Conservation (phyloP, 768 basidiomycete species). For the Lactifluus volemus region DNA sequence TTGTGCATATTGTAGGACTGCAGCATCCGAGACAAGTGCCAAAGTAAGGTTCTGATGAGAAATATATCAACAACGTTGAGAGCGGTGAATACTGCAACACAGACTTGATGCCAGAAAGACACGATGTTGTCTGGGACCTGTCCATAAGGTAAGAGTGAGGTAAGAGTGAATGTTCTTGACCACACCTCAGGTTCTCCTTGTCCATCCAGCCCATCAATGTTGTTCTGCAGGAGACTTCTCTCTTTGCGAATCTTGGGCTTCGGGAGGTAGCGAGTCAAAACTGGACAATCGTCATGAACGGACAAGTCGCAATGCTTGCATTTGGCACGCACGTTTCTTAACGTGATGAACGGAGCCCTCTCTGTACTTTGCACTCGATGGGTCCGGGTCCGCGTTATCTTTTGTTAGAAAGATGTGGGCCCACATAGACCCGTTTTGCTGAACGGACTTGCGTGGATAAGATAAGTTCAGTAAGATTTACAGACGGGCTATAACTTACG, state of each 20-base stretch:
- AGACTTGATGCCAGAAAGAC: constrained; percentile 77
- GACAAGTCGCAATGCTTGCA: constrained; percentile 4
- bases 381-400: constrained; percentile 58
- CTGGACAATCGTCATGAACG: constrained; percentile 31
- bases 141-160: neutral
- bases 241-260: constrained; percentile 67
- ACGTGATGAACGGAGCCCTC: constrained; percentile 55
- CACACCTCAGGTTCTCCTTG: constrained; percentile 45
- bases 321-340: constrained; percentile 53
- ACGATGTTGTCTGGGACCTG: constrained; percentile 34
- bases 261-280: constrained; percentile 77
- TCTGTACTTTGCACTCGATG: constrained; percentile 43
- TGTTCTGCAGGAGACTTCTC: constrained; percentile 61
- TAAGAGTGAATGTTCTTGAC: constrained; percentile 3
- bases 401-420: constrained; percentile 71
- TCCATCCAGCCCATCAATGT: constrained; percentile 31
- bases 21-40: constrained; percentile 69
- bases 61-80: constrained; percentile 5
- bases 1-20: constrained; percentile 41
- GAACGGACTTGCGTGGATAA: constrained; percentile 46
- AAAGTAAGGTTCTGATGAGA: constrained; percentile 70
- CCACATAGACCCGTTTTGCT: constrained; percentile 75
- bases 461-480: neutral
- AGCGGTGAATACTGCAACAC: constrained; percentile 16
- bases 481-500: constrained; percentile 17